phyloP scores from a whole-genome alignment of 73 alveolate species.

The Paramecium tetraurelia region DNA sequence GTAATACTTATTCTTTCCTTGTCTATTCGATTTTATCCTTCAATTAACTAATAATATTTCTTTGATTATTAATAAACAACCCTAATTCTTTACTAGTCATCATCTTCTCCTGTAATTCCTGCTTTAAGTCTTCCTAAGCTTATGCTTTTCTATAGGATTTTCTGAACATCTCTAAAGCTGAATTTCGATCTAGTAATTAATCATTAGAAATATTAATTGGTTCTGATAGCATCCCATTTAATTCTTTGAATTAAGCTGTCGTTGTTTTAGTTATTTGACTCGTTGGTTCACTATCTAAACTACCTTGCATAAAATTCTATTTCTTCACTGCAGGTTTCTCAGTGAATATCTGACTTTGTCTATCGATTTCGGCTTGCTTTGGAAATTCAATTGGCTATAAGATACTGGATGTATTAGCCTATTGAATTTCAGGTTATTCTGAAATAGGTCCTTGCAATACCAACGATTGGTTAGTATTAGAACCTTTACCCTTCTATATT shows the following conservation, averaged over 20 bases:
- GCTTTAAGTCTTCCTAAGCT: slow-evolving; percentile 82
- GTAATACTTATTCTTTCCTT: slow-evolving; percentile 83
- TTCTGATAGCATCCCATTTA: slow-evolving; percentile 59
- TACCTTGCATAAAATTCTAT: neutral
- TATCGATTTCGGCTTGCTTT: neutral
- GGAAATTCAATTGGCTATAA: neutral
- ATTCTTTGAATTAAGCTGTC: slow-evolving; percentile 46
- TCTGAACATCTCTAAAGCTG: slow-evolving; percentile 84
- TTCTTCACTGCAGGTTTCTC: slow-evolving; percentile 13
- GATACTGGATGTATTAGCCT: neutral
- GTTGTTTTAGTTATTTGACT: slow-evolving; percentile 1
- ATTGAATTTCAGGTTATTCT: neutral
- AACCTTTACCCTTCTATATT: slow-evolving; percentile 73
- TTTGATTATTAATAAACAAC: slow-evolving; percentile 68
- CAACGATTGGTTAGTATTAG: slow-evolving; percentile 36
- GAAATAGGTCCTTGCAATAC: slow-evolving; percentile 7
- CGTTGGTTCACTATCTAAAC: slow-evolving; percentile 20
- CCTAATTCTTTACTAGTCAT: slow-evolving; percentile 77
- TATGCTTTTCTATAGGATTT: slow-evolving; percentile 83
- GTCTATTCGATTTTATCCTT: slow-evolving; percentile 75
- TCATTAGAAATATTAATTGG: slow-evolving; percentile 68
- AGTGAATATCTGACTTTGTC: neutral
- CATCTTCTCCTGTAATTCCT: slow-evolving; percentile 68
- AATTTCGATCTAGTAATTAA: slow-evolving; percentile 77
- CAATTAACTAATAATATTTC: slow-evolving; percentile 66